Percentiles rank a stretch among this genome's conserved stretches.
These are phyloP conservation scores for Metschnikowia colocasiae DNA, from an alignment of 805 yeast species.

Conservation along the genomic window DNA sequence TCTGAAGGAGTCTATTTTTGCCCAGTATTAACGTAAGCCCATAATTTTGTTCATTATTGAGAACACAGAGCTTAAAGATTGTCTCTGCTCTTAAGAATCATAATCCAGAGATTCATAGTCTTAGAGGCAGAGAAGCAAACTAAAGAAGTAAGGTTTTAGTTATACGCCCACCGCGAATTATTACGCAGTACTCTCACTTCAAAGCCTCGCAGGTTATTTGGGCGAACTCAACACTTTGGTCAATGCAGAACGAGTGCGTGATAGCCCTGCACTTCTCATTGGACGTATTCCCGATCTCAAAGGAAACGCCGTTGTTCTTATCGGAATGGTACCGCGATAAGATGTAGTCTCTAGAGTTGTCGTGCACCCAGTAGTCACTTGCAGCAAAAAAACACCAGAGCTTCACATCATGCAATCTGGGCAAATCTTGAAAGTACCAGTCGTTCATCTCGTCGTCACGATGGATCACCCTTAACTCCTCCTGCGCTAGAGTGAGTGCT, in stretches of 20 bases:
- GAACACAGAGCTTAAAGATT: neutral
- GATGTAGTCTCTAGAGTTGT: conserved; percentile 45
- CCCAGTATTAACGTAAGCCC: too few relatives aligned
- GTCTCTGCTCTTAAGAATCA: neutral
- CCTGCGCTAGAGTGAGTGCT: conserved; percentile 51
- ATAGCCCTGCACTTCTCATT: conserved; percentile 28
- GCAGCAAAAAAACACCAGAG: conserved; percentile 58
- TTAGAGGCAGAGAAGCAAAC: neutral
- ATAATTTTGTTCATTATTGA: too few relatives aligned
- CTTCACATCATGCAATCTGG: conserved; percentile 21
- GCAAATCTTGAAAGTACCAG: conserved; percentile 34
- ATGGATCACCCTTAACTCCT: conserved; percentile 54
- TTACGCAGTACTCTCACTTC: conserved; percentile 3
- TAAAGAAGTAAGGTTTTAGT: neutral
- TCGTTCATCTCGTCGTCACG: conserved; percentile 51
- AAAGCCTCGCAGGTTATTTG: conserved; percentile 30
- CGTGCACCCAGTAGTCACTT: conserved; percentile 65
- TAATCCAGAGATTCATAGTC: neutral
- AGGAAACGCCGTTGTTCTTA: conserved; percentile 26
- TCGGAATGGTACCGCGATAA: conserved; percentile 33
- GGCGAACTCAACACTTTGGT: conserved; percentile 51
- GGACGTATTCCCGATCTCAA: conserved; percentile 32
- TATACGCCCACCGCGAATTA: neutral
- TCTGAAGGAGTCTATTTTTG: neutral
- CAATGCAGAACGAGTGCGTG: conserved; percentile 60